Base-by-base conservation (phyloP, 352 stramenopile species). In the Phytophthora uliginosa region DNA sequence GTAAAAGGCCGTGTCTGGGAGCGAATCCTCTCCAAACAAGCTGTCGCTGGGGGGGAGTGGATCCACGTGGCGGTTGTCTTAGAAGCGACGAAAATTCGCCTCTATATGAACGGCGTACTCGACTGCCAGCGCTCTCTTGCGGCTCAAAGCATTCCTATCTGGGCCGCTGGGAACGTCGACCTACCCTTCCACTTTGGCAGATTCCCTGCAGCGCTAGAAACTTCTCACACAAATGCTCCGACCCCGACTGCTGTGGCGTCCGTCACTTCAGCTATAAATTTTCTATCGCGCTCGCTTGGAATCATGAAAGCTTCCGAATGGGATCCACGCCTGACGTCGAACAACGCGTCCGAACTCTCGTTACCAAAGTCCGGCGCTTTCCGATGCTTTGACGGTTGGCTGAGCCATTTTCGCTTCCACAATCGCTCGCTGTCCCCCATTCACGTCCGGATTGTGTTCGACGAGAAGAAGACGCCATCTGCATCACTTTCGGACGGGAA, bases 91-190 rank as follows among this genome's bases (percentile, higher is more conserved):
- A 98, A 98, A 62, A 58, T 98, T 7, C 86, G 91, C 3, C 64
- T 98, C 7, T 98, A 97, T 67, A 61, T 98, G 12, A 98, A 98
- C 48, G 95, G 95, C 2, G 61, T 91, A 22, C 74, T 98, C 0
- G 95, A 98, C 60, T 84, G 72, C 15, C 92, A 98, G 66, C 87
- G 87, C 15, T 88, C 80, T 6, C 77, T 94, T n/a, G 56, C 79
- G 2, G 66, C 75, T 0, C 62, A 81, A 38, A 77, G 79, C 13
- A 61, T 79, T 45, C 54, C 76, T 15, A 65, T 78, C 3, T 70
- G 81, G 54, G 69, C 60, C 4, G 55, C 51, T 67, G 73, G 69
- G 15, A 83, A 40, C 9, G 76, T 89, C 4, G 73, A 86, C 34
- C 69, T 90, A 0, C 81, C 85, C 0, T 79, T 95, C 40, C 69